These are phyloP conservation scores for Neurospora sp. DNA, from an alignment of 495 filamentous ascomycete genomes.

Conservation along the genomic window DNA sequence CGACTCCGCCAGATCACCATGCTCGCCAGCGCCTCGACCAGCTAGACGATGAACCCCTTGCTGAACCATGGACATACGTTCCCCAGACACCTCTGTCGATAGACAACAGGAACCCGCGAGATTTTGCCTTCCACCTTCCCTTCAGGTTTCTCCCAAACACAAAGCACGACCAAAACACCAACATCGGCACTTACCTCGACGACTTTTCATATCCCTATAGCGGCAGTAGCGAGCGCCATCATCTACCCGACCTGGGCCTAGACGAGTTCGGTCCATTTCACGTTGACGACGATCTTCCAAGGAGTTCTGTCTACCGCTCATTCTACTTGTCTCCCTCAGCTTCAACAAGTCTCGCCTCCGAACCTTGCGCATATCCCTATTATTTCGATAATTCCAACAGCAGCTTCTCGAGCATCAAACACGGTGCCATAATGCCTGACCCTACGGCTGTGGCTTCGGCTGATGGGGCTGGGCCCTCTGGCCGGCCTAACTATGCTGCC, in stretches of 20 bases:
- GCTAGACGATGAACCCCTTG: conserved; percentile 1
- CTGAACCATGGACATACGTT: conserved; percentile 10
- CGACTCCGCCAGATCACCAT: conserved; percentile 2
- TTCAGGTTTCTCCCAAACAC: not conserved
- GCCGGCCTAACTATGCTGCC: conserved; percentile 1
- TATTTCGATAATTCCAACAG: not conserved
- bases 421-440: conserved; percentile 16
- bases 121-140: conserved; percentile 14
- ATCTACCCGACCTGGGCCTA: not conserved
- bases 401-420: conserved; percentile 1
- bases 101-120: conserved; percentile 1
- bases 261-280: not conserved
- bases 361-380: not conserved
- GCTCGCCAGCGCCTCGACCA: conserved; percentile 5
- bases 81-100: conserved; percentile 13
- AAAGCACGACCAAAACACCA: not conserved
- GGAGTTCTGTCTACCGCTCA: conserved; percentile 8
- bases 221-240: not conserved
- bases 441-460: conserved; percentile 9
- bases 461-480: conserved; percentile 2
- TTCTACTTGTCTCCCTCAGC: conserved; percentile 22
- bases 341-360: conserved; percentile 15
- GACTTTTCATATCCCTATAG: not conserved
- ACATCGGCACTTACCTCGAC: not conserved
- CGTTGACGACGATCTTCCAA: not conserved